Evolutionary conservation across 202 grass and related monocot species (phyloP), one percentile per base, ranked within the genome.

Genomic region (Zizania palustris): DNA sequence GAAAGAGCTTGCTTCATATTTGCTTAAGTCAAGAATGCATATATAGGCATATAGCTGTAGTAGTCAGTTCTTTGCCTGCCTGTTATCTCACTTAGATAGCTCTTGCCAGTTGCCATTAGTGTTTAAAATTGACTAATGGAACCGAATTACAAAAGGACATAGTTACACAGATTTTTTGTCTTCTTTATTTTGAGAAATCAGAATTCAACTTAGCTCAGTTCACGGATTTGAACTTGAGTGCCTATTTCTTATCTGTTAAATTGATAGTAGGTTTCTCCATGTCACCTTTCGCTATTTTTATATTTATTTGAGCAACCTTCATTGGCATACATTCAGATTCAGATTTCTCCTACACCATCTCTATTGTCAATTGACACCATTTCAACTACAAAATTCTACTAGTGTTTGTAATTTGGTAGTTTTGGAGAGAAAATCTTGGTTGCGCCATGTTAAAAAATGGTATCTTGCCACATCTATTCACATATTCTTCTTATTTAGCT

Each of bases 101-200:
- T 39, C 11, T 60, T 79, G 11, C n/a, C n/a, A n/a, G n/a, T n/a
- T n/a, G n/a, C 34, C 55, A 71, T 70, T 61, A n/a, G 43, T 59
- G 18, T 20, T 21, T 67, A 39, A 2, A 34, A 58, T 10, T 37
- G 10, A 39, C 43, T 49, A 11, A 20, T 5, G 7, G 3, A 11
- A 28, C 28, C 28, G 28, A 28, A 74, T 56, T 12, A 57, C 63
- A 45, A 60, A 49, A 48, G 54, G 65, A 39, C 14, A 22, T 57
- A 57, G 15, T 12, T 57, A 35, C 42, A 12, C 2, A 7, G 6
- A 12, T 67, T 44, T 28, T 28, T 28, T 28, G 28, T 28, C 28
- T 78, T 63, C 44, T 55, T 50, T 78, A 35, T 58, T 78, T 78
- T 40, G 63, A 78, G 19, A 21, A 78, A 78, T 54, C 7, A 6